Base-by-base conservation (phyloP, 2,329 filamentous ascomycete species). In the Thelonectria blattea region DNA sequence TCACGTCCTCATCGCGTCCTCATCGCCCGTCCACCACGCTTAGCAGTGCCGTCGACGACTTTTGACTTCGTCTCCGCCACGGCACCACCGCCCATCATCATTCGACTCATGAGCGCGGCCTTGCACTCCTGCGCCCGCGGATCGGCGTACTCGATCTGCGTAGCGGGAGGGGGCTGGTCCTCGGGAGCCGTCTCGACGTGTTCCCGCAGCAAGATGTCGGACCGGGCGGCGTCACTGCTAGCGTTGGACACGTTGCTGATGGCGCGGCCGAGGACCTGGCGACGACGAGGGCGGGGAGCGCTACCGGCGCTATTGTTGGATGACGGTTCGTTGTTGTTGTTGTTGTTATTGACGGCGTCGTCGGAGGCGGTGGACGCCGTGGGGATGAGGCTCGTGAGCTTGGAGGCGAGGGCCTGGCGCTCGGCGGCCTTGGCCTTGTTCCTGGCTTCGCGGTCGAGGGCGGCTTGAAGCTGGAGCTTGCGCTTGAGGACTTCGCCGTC, bases 191-290 rank as follows among this genome's bases (percentile, higher is more conserved):
- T 66, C 30, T 62, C 67, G n/a, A 68, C 65, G n/a, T 68, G 66
- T 9, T 71, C 69, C 22, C 56, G 56, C 37, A 65, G 54, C 18
- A 53, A 52, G 18, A 53, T 56, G 18, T 69, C 67, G 11, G 75
- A 80, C 15, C 75, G 76, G 55, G 82, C 81, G 46, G 73, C 77
- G n/a, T 69, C 70, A 53, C 75, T 81, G 54, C 83, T 85, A 5
- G 77, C 76, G 1, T 80, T 80, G 2, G 85, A 88, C 3, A 79
- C 79, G 67, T 87, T 87, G 74, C 84, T 87, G 27, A 83, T 73
- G 3, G 84, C 86, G 11, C 86, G 82, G 5, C 86, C 86, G 3
- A 88, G 75, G 57, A 88, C 82, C 55, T 81, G 78, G 11, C 83
- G 81, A 52, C 79, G 76, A 1, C 79, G 65, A 55, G 74, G 66